Evolutionary conservation across 768 basidiomycete genomes (phyloP), one percentile per base, ranked within the genome.

Genomic region (Cystoderma amianthinum): DNA sequence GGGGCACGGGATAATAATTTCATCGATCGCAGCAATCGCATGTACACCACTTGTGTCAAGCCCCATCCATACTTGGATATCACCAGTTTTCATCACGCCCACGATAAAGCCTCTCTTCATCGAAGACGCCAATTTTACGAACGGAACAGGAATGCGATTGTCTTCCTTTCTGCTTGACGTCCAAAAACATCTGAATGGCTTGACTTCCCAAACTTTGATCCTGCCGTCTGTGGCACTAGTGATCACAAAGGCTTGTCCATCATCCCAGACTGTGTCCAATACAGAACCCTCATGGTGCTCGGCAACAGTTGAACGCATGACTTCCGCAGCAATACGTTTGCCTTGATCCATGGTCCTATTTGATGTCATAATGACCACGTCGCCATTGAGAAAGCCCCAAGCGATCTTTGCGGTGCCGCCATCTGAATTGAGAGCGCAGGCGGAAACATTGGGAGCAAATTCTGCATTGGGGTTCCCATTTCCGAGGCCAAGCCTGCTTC

Each of bases 401-500:
- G 77, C 61, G 10, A 85, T 67, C 41, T 76, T 78, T 7, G 76
- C 85, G 1, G 80, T 79, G 3, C 75, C 74, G 3, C 82, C 81
- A 18, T 77, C 74, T 0, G 84, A 80, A 13, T 71, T 51, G 17
- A 88, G 59, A 3, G 67, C 61, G 44, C 80, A 82, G 0, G 68
- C 56, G 11, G 80, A 75, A 9, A 87, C 69, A 39, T 86, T 69
- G 2, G 85, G 83, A 1, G 74, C 69, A 46, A 88, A 82, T 50
- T 88, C 84, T 10, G 74, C 72, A 48, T 87, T 86, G 3, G 83
- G 85, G 49, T 88, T 87, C 3, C 82, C 82, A 39, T 78, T 70
- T 2, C 81, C 80, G 13, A 78, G 48, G 4, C 80, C 81, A 30
- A 70, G 63, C 9, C 74, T 71, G 7, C 71, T 65, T 4, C 78